Evolutionary conservation across 257 asterid species (phyloP).

Genomic region (Przewalskia tangutica): DNA sequence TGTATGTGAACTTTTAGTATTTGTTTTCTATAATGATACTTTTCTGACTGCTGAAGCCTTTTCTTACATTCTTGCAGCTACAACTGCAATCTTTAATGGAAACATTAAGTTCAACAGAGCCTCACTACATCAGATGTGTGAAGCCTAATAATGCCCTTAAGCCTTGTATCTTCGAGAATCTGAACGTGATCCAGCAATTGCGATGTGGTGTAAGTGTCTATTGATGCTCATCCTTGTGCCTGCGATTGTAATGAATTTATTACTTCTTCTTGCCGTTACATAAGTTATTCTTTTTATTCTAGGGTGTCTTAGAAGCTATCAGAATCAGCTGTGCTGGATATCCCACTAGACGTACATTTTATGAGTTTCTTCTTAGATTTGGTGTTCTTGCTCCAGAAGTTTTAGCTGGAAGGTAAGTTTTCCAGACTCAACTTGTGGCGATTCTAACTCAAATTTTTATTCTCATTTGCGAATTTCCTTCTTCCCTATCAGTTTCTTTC

Average conservation of each 20-base stretch:
- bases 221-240: slow-evolving; percentile 9
- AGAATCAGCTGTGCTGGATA: slow-evolving; percentile 99
- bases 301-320: slow-evolving; percentile 99
- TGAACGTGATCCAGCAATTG: slow-evolving; percentile 82
- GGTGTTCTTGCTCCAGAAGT: slow-evolving; percentile 91
- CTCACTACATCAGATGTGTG: slow-evolving; percentile 98
- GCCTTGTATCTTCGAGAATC: slow-evolving; percentile 92
- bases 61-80: slow-evolving; percentile 48
- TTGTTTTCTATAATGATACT: slow-evolving; percentile 8
- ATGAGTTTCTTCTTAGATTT: slow-evolving; percentile 95
- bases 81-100: slow-evolving; percentile 99
- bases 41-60: slow-evolving; percentile 15
- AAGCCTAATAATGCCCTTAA: slow-evolving; percentile 87
- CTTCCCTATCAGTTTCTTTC: neutral
- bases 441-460: neutral
- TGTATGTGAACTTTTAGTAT: neutral
- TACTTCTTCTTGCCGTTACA: neutral
- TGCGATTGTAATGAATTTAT: neutral
- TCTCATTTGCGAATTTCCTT: neutral
- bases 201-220: slow-evolving; percentile 93
- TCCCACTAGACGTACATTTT: slow-evolving; percentile 94
- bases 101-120: slow-evolving; percentile 85
- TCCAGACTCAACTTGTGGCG: neutral
- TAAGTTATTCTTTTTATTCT: neutral
- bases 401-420: slow-evolving; percentile 53